These are phyloP conservation scores for Pestalotiopsis sp. DNA, from an alignment of 2,329 filamentous ascomycete genomes.

Conservation along the genomic window DNA sequence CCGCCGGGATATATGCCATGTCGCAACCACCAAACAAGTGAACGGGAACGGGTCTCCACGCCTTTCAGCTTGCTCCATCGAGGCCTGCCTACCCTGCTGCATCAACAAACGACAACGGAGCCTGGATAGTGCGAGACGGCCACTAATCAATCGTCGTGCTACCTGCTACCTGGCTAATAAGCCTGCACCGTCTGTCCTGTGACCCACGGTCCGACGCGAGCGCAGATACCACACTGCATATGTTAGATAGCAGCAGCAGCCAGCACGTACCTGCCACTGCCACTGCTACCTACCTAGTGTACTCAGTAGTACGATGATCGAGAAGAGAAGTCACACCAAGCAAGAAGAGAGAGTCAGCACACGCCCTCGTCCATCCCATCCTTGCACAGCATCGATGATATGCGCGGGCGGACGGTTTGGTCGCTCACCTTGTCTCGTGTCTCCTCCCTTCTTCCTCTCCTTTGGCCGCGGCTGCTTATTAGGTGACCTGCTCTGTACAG, in stretches of 20 bases:
- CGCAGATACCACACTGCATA: slow-evolving; percentile 23
- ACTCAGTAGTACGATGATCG: slow-evolving; percentile 14
- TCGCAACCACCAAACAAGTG: not conserved
- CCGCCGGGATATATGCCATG: not conserved
- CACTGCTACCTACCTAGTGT: not conserved
- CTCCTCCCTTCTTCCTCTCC: not conserved
- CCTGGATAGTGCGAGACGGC: not conserved
- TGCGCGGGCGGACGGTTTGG: not conserved
- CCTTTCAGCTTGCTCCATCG: slow-evolving; percentile 1
- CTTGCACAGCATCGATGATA: not conserved
- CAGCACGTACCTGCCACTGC: not conserved
- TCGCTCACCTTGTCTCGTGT: not conserved
- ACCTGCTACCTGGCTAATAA: not conserved
- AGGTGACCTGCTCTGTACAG: not conserved
- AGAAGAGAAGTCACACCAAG: slow-evolving; percentile 5
- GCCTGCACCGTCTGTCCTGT: slow-evolving; percentile 28
- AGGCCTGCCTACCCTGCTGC: slow-evolving; percentile 13
- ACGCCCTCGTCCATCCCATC: not conserved
- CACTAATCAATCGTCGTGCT: slow-evolving; percentile 5
- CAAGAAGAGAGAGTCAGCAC: not conserved
- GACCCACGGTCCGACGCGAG: slow-evolving; percentile 36
- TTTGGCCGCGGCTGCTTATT: not conserved
- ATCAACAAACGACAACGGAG: slow-evolving; percentile 4
- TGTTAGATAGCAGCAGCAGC: slow-evolving; percentile 2
- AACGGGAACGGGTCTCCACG: not conserved